A percentile compares a stretch with the other conserved stretches of the same genome.
Conservation (phyloP, 495 filamentous ascomycete genomes). For the Aspergillus sclerotioniger region DNA sequence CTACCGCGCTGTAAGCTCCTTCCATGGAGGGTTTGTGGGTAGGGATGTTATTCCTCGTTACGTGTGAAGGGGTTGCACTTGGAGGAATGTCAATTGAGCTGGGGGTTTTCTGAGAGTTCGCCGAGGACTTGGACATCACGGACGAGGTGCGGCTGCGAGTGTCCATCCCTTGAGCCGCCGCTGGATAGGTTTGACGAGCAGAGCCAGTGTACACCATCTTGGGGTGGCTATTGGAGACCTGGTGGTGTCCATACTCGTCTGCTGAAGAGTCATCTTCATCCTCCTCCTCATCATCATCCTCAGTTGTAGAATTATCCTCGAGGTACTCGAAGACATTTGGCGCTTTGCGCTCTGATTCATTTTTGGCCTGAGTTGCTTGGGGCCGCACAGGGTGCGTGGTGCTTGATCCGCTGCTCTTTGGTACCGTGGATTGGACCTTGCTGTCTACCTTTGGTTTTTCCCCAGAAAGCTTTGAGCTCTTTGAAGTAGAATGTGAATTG, state of each 20-base stretch:
- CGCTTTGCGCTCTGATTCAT: conserved; percentile 22
- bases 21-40: conserved; percentile 23
- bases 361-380: conserved; percentile 16
- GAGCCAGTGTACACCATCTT: conserved; percentile 11
- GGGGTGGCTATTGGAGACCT: conserved; percentile 3
- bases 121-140: conserved; percentile 23
- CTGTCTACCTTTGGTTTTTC: conserved; percentile 22
- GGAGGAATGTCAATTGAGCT: conserved; percentile 26
- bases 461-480: conserved; percentile 21
- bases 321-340: conserved; percentile 48
- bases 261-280: conserved; percentile 19
- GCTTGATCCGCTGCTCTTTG: conserved; percentile 20
- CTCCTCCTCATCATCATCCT: conserved; percentile 13
- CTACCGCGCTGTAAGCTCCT: conserved; percentile 14
- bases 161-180: conserved; percentile 11
- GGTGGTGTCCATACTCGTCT: conserved; percentile 17
- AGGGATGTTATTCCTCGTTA: conserved; percentile 22
- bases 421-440: conserved; percentile 11
- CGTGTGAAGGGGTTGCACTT: conserved; percentile 24
- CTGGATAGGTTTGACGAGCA: conserved; percentile 13
- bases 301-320: conserved; percentile 28
- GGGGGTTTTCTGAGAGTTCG: conserved; percentile 22
- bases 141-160: conserved; percentile 25
- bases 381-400: conserved; percentile 14
- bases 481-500: conserved; percentile 15